phyloP scores from a whole-genome alignment of 2,329 filamentous ascomycete genomes.

The Paraconiothyrium brasiliense region DNA sequence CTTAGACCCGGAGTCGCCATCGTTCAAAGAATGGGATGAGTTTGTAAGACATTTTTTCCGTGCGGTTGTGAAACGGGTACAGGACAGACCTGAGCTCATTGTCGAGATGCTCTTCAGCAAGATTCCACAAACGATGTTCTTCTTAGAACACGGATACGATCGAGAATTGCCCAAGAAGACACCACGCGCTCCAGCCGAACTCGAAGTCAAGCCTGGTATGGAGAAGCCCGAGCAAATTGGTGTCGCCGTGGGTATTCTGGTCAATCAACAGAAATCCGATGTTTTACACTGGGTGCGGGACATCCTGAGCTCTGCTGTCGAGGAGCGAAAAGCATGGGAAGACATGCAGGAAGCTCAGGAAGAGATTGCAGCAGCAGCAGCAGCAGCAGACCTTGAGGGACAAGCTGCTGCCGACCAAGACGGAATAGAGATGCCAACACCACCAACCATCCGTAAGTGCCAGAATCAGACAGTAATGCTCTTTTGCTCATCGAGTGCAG shows the following conservation, averaged over 20 bases:
- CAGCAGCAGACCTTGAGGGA: slow-evolving; percentile 40
- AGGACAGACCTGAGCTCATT: slow-evolving; percentile 83
- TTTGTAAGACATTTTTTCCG: slow-evolving; percentile 84
- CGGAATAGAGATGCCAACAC: slow-evolving; percentile 42
- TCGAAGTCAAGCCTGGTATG: slow-evolving; percentile 80
- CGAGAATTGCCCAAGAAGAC: slow-evolving; percentile 74
- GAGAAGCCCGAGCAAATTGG: slow-evolving; percentile 74
- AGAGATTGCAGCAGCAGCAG: slow-evolving; percentile 39
- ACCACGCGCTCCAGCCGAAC: slow-evolving; percentile 76
- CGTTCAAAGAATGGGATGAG: slow-evolving; percentile 90
- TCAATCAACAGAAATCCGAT: slow-evolving; percentile 81
- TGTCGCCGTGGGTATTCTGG: slow-evolving; percentile 79
- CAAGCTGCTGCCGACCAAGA: slow-evolving; percentile 43
- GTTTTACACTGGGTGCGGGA: slow-evolving; percentile 84
- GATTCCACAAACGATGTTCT: slow-evolving; percentile 81
- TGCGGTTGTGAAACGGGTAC: slow-evolving; percentile 82
- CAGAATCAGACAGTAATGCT: slow-evolving; percentile 27
- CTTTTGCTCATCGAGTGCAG: slow-evolving; percentile 30
- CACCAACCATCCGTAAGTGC: slow-evolving; percentile 57
- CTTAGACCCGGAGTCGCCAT: slow-evolving; percentile 71
- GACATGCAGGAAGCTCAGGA: slow-evolving; percentile 71
- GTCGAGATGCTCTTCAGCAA: slow-evolving; percentile 97
- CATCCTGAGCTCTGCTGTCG: slow-evolving; percentile 72
- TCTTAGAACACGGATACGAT: slow-evolving; percentile 89
- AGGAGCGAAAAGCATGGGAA: slow-evolving; percentile 81